phyloP scores from a whole-genome alignment of 2,329 filamentous ascomycete genomes.

The Colletotrichum magnum region DNA sequence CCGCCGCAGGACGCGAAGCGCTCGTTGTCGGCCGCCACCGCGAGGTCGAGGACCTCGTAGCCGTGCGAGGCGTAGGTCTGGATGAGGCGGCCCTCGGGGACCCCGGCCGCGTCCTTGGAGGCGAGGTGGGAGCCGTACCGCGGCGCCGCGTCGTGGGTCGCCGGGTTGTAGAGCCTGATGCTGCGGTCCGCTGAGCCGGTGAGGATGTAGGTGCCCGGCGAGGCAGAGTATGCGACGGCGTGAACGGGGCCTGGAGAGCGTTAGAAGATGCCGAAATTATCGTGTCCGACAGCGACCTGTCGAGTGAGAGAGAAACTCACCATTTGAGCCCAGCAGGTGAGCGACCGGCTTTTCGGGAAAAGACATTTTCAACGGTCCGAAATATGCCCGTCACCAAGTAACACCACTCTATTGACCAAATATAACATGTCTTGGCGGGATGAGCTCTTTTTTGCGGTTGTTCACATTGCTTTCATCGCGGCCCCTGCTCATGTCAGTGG shows the following conservation, averaged over 20 bases:
- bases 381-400: conserved; percentile 31
- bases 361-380: conserved; percentile 52
- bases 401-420: not conserved
- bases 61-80: conserved; percentile 92
- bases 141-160: conserved; percentile 51
- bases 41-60: conserved; percentile 89
- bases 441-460: not conserved
- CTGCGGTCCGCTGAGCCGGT: conserved; percentile 88
- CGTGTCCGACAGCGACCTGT: not conserved
- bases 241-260: conserved; percentile 74
- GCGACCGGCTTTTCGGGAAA: conserved; percentile 66
- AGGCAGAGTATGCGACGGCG: conserved; percentile 79
- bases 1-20: conserved; percentile 90
- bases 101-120: conserved; percentile 50
- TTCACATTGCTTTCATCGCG: conserved; percentile 13
- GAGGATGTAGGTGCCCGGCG: conserved; percentile 82
- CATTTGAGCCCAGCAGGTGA: conserved; percentile 71
- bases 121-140: conserved; percentile 47
- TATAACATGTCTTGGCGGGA: conserved; percentile 14
- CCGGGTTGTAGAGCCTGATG: conserved; percentile 89
- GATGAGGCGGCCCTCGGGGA: conserved; percentile 75
- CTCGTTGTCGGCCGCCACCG: conserved; percentile 82
- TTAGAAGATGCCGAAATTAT: not conserved
- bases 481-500: conserved; percentile 12
- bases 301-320: conserved; percentile 52